Base-by-base conservation (phyloP, 108 stramenopile genomes). In the Hondaea fermentalgiana region DNA sequence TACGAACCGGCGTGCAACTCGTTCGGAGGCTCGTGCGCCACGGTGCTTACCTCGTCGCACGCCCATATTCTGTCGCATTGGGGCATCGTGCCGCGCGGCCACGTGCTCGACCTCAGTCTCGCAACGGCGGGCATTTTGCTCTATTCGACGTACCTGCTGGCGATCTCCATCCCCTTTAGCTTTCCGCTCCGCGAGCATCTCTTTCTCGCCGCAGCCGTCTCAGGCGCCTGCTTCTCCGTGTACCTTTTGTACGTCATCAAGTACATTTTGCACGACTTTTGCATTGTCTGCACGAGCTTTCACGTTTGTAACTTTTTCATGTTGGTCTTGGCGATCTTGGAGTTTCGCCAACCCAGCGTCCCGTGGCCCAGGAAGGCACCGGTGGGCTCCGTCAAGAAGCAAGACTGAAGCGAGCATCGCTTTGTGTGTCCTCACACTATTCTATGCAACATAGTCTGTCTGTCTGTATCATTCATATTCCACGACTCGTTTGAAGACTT, bases 211-310 rank as follows among this genome's bases (percentile, higher is more conserved):
- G 19, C 60, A 5, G 58, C 59, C 17, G 42, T 72, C 10, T 43
- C 72, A 10, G 72, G 64, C 14, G 64, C 35, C 14, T 69, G 14
- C 72, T 83, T 58, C 53, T 87, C 83, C n/a, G 76, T 59, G 72
- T 89, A 72, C 51, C 59, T 89, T 4, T 42, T 55, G 47, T 89
- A 89, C 76, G 87, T 89, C 17, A 72, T 89, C 55, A 53, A 58
- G 55, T 42, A 55, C 44, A 10, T 89, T 23, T 76, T 89, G 12
- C 44, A 57, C 83, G 89, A 89, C 71, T 72, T 72, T 21, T 89
- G 89, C 89, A 21, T 89, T 10, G 89, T 89, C 5, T 89, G 89
- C 89, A 19, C 71, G 16, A 72, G 72, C 19, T 72, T 71, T 5
- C 71, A 89, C 87, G 72, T 55, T 14, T 29, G 72, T 55, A 89